Evolutionary conservation across 306 rosid species (phyloP).

Genomic region (Malus fusca): DNA sequence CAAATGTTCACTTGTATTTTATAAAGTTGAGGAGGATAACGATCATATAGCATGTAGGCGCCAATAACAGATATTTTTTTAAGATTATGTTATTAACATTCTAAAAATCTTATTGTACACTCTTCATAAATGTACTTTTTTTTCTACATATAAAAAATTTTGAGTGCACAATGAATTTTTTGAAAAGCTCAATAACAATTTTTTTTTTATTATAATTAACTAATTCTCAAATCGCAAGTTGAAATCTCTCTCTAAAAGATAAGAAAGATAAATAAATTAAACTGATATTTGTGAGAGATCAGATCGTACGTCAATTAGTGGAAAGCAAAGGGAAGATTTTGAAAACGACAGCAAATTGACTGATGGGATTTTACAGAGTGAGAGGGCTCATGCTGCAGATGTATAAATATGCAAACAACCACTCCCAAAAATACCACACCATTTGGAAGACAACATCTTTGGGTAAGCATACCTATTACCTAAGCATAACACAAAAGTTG

Average conservation of each 20-base stretch:
- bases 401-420: slow-evolving; percentile 51
- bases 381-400: slow-evolving; percentile 22
- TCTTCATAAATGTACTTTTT: no score
- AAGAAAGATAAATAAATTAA: not conserved
- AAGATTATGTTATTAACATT: rapidly evolving
- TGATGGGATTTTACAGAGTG: slow-evolving; percentile 29
- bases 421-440: slow-evolving; percentile 28
- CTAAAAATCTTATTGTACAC: rapidly evolving
- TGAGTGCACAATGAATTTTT: no score
- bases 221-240: no score
- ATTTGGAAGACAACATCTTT: slow-evolving; percentile 23
- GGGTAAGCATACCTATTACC: not conserved
- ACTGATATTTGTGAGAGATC: not conserved
- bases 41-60: no score
- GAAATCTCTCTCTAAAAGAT: no score
- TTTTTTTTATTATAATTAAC: no score
- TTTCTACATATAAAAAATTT: no score
- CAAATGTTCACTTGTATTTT: no score
- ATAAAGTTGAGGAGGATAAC: no score
- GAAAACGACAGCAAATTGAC: slow-evolving; percentile 50
- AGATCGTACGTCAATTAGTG: slow-evolving; percentile 26
- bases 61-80: no score
- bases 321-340: slow-evolving; percentile 29
- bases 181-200: no score
- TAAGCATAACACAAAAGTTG: not conserved